These are phyloP conservation scores for Moniliophthora roreri DNA, from an alignment of 1,284 basidiomycete species.

Conservation along the genomic window DNA sequence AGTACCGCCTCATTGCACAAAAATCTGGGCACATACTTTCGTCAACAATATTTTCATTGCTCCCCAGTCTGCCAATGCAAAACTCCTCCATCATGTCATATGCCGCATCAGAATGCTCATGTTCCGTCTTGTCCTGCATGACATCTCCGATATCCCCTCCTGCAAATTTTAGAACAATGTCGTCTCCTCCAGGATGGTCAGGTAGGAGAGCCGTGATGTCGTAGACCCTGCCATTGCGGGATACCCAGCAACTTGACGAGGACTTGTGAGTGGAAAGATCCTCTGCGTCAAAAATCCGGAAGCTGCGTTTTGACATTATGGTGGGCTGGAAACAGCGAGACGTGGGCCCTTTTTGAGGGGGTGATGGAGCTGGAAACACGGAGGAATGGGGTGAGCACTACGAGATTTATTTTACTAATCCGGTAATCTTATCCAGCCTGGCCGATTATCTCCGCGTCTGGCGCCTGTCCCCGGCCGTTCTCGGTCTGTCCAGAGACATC, in stretches of 20 bases:
- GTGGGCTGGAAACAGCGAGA: not conserved
- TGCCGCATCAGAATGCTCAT: constrained; percentile 92
- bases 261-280: constrained; percentile 66
- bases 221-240: constrained; percentile 74
- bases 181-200: constrained; percentile 89
- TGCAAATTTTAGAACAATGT: constrained; percentile 77
- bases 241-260: constrained; percentile 71
- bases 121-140: constrained; percentile 86
- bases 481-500: no score
- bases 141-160: constrained; percentile 81
- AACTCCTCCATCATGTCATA: constrained; percentile 93
- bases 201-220: constrained; percentile 73
- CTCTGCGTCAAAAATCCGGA: constrained; percentile 70
- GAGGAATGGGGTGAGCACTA: no score
- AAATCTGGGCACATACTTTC: constrained; percentile 52
- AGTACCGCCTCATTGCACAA: not conserved
- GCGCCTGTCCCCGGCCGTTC: no score
- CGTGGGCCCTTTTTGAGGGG: no score
- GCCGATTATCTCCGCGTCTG: no score
- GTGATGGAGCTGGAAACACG: no score
- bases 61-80: constrained; percentile 77
- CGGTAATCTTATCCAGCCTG: no score
- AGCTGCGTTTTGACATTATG: constrained; percentile 54
- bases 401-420: no score
- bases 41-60: constrained; percentile 71